These are phyloP conservation scores for Fagus sylvatica DNA, from an alignment of 306 rosid species.

Conservation along the genomic window DNA sequence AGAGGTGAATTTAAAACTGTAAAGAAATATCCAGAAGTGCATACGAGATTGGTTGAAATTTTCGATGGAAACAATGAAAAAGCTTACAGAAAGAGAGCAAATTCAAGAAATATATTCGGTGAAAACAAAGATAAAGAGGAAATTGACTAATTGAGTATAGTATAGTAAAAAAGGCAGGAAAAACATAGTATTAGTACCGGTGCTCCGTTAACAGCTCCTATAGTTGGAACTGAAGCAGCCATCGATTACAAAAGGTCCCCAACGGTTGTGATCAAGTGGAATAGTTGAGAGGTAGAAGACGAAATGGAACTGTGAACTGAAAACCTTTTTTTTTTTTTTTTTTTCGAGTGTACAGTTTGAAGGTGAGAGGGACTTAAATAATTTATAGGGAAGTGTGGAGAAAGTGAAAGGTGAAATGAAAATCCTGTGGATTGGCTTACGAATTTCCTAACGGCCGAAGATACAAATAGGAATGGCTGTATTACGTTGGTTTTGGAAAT, in stretches of 20 bases:
- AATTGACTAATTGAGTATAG: background rate
- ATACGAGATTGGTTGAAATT: background rate
- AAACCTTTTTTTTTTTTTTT: background rate
- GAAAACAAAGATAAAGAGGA: background rate
- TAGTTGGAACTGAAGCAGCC: constrained; percentile 63
- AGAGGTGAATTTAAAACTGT: background rate
- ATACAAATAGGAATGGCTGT: constrained; percentile 23
- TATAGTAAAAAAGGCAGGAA: constrained; percentile 13
- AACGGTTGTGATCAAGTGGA: background rate
- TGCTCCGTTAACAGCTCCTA: constrained; percentile 51
- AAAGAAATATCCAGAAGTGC: background rate
- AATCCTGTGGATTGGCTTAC: constrained; percentile 27
- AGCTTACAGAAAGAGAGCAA: background rate
- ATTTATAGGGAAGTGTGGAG: constrained; percentile 18
- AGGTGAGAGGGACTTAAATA: constrained; percentile 26
- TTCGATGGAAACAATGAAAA: background rate
- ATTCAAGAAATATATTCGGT: background rate
- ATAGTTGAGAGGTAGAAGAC: constrained; percentile 13
- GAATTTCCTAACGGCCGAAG: constrained; percentile 35
- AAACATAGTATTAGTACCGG: constrained; percentile 39
- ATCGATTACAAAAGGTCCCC: constrained; percentile 26
- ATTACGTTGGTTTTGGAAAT: constrained; percentile 31
- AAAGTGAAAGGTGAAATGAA: background rate
- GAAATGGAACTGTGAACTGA: constrained; percentile 7
- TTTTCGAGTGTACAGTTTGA: constrained; percentile 19